Base-by-base conservation (phyloP, 2,329 filamentous ascomycete genomes). In the Cladosporium sp. region DNA sequence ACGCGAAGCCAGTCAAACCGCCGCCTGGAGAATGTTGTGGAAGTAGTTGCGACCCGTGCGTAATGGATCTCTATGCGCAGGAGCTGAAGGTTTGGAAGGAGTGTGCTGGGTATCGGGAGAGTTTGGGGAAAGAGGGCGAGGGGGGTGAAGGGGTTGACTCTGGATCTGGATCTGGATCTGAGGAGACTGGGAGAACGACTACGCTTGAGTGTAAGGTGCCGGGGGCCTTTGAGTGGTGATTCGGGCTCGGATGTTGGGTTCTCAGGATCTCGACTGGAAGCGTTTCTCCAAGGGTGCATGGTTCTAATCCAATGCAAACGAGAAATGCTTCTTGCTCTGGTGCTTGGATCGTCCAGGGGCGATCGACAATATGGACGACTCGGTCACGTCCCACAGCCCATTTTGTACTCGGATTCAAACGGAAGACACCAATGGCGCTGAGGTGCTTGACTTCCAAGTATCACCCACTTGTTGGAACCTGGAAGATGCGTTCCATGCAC, bases 11-110 rank as follows among this genome's bases (percentile, higher is more conserved):
- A 2, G 23, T 62, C 16, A 66, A 67, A 50, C 66, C 66, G 8
- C 21, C 64, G 11, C 60, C 66, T 16, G 66, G 66, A 33, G 66
- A 67, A 31, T 67, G 66, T 23, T 67, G 66, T 37, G 66, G 66
- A 10, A 66, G 64, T 26, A 67, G 66, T 40, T 67, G 66, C 28
- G 60, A 67, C 29, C 65, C 67, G 50, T 68, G 67, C 31, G 66
- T 67, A 10, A 67, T 65, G 67, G 63, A 67, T 35, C 50, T 67
- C 1, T 67, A 64, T 60, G 55, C 58, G 6, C 56, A 67, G 28
- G 67, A 67, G 63, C 11, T 67, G 35, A 65, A 62, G 28, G 60
- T 65, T 8, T 68, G 65, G 63, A 67, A 62, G 46, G 59, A 62
- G 59, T 62, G 59, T 62, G 21, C 33, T 14, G 69, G 12, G 66